Base-by-base conservation (phyloP, 208 protist genomes). In the Acanthamoeba lugdunensis region DNA sequence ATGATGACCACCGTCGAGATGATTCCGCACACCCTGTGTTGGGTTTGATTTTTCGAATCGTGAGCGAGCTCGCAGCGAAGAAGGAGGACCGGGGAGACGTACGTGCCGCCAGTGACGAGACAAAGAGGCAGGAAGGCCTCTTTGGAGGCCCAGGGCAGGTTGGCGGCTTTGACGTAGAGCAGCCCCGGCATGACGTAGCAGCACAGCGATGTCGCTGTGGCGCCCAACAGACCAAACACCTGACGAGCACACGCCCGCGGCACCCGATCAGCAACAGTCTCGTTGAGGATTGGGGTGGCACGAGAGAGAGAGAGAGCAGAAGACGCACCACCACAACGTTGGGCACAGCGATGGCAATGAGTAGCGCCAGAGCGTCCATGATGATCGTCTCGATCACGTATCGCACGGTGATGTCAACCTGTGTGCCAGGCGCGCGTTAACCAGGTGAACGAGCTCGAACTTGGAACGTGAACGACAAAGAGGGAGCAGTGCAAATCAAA, bases 341-440 rank as follows among this genome's bases (percentile, higher is more conserved):
- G 41, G 85, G 85, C 63, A 91, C 85, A 28, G 61, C 85, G 6
- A 91, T 91, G 41, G 85, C 85, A 52, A 91, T 67, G 41, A 69
- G 33, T 3, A 91, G 41, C 11, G 85, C 85, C 33, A 91, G 33
- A n/a, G 63, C 54, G 41, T 75, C 85, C 61, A 91, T 67, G 25
- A 91, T 54, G 63, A 91, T 37, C n/a, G 85, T 91, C 37, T 91
- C 85, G 23, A 91, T 28, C 45, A 91, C 54, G 23, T 91, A 91
- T n/a, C 85, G 54, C 37, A 91, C 21, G 9, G 61, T 67, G 30
- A 75, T n/a, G 28, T 67, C 61, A n/a, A 91, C 37, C 85, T 91
- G 41, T 30, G n/a, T n/a, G 11, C 45, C 45, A 48, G 8, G 7
- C 37, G 65, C 25, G 21, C 25, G 65, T 71, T 48, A 48, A 48